These are phyloP conservation scores for Helicostylum pulchrum DNA, from an alignment of 192 early-diverging fungal species.

Conservation along the genomic window DNA sequence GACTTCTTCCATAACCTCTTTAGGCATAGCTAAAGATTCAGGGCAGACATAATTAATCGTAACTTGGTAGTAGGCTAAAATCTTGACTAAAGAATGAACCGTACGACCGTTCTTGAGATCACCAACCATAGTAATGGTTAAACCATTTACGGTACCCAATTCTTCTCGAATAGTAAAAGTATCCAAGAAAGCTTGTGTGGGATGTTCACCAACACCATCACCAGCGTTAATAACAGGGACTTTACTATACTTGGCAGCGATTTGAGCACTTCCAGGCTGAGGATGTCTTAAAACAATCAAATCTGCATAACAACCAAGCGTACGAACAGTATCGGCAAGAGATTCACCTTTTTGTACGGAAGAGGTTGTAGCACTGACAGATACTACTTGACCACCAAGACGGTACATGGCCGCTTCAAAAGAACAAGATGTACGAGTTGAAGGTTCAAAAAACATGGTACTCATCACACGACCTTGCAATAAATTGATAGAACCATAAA, in stretches of 20 bases:
- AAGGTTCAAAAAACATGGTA: slow-evolving; percentile 96
- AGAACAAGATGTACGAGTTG: slow-evolving; percentile 89
- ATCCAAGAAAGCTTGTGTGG: slow-evolving; percentile 97
- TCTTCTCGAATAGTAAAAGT: slow-evolving; percentile 93
- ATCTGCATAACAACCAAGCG: slow-evolving; percentile 90
- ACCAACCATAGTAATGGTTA: slow-evolving; percentile 93
- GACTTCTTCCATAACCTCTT: slow-evolving; percentile 72
- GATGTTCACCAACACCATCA: slow-evolving; percentile 97
- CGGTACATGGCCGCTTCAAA: slow-evolving; percentile 95
- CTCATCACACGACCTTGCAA: slow-evolving; percentile 89
- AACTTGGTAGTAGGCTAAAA: slow-evolving; percentile 89
- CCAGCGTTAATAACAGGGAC: slow-evolving; percentile 96
- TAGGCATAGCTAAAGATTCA: slow-evolving; percentile 77
- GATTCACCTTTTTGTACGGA: slow-evolving; percentile 97
- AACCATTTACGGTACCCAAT: slow-evolving; percentile 92
- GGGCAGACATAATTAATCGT: slow-evolving; percentile 93
- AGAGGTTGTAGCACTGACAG: slow-evolving; percentile 77
- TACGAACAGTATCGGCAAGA: slow-evolving; percentile 91
- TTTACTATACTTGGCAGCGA: slow-evolving; percentile 84
- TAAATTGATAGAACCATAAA: slow-evolving; percentile 79
- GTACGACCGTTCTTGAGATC: slow-evolving; percentile 98
- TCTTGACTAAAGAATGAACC: slow-evolving; percentile 90
- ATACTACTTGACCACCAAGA: slow-evolving; percentile 87
- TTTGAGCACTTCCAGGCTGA: slow-evolving; percentile 75
- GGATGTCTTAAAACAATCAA: slow-evolving; percentile 92